phyloP scores from a whole-genome alignment of 176 grass and related monocot genomes.

The Dactylis glomerata region DNA sequence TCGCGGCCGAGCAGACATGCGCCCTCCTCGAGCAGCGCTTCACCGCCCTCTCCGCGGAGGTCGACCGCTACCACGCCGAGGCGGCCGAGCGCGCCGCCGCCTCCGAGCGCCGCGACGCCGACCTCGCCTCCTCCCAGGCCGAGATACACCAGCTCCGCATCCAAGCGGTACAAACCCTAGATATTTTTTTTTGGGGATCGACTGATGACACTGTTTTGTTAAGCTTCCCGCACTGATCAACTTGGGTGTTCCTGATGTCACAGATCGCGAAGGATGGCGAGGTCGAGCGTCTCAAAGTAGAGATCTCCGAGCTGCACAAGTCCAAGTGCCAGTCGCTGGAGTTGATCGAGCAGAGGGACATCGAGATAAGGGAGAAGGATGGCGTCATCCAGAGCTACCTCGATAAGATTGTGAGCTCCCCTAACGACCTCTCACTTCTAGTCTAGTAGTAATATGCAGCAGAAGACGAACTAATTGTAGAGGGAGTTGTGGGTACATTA shows the following conservation, averaged over 20 bases:
- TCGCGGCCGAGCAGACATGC: slow-evolving; percentile 89
- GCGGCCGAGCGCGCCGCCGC: slow-evolving; percentile 50
- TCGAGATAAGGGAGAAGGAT: slow-evolving; percentile 83
- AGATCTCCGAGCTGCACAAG: slow-evolving; percentile 67
- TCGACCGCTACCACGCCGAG: slow-evolving; percentile 64
- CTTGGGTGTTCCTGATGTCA: not conserved
- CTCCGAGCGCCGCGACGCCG: slow-evolving; percentile 58
- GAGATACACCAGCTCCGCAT: slow-evolving; percentile 94
- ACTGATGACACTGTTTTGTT: not conserved
- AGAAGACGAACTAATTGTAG: not conserved
- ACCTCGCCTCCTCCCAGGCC: slow-evolving; percentile 58
- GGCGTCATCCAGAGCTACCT: slow-evolving; percentile 74
- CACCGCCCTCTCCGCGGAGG: slow-evolving; percentile 62
- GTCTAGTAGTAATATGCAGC: not conserved
- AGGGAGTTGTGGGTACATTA: not conserved
- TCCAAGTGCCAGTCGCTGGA: slow-evolving; percentile 75
- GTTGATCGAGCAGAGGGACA: slow-evolving; percentile 80
- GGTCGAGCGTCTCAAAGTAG: slow-evolving; percentile 61
- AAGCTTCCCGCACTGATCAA: slow-evolving; percentile 17
- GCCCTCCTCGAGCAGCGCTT: slow-evolving; percentile 88
- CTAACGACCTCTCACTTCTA: not conserved
- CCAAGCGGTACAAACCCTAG: slow-evolving; percentile 53
- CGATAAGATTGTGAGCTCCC: slow-evolving; percentile 78
- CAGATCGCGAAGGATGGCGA: slow-evolving; percentile 91
- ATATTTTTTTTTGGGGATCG: slow-evolving; percentile 1